phyloP scores from a whole-genome alignment of 768 basidiomycete species.

The Tremella fuciformis region DNA sequence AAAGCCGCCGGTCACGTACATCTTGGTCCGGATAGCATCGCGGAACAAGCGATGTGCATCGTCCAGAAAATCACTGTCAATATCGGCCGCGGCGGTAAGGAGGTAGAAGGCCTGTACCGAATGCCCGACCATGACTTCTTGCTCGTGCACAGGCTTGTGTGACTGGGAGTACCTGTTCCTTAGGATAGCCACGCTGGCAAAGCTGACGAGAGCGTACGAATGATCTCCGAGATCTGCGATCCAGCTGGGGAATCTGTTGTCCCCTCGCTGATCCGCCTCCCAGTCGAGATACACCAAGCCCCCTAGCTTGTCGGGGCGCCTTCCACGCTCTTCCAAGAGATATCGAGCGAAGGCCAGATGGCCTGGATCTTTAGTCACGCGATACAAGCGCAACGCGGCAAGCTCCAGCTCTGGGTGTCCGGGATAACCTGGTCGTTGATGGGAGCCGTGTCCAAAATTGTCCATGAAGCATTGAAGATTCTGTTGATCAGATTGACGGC shows the following conservation, averaged over 20 bases:
- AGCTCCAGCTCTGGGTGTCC: slow-evolving; percentile 42
- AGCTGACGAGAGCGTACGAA: slow-evolving; percentile 17
- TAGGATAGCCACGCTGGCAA: neutral
- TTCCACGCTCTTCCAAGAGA: slow-evolving; percentile 21
- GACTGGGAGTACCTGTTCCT: slow-evolving; percentile 32
- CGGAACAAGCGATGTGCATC: slow-evolving; percentile 30
- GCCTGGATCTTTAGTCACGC: slow-evolving; percentile 24
- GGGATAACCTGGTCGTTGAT: slow-evolving; percentile 35
- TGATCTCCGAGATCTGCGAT: slow-evolving; percentile 12
- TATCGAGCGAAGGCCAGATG: slow-evolving; percentile 32
- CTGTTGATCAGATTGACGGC: no score
- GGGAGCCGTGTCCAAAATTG: slow-evolving; percentile 21
- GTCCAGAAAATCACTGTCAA: slow-evolving; percentile 28
- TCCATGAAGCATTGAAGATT: slow-evolving; percentile 26
- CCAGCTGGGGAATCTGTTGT: slow-evolving; percentile 10
- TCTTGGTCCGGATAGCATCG: slow-evolving; percentile 37
- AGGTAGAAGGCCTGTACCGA: slow-evolving; percentile 42
- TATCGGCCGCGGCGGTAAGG: slow-evolving; percentile 31
- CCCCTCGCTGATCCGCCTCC: slow-evolving; percentile 22
- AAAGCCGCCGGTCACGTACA: slow-evolving; percentile 39
- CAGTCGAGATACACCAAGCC: slow-evolving; percentile 21
- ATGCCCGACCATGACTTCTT: slow-evolving; percentile 33
- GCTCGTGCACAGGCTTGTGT: slow-evolving; percentile 31
- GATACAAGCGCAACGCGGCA: slow-evolving; percentile 29
- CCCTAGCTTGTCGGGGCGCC: neutral